Base-by-base conservation (phyloP, 2,329 filamentous ascomycete species). In the Colletotrichum salicis region DNA sequence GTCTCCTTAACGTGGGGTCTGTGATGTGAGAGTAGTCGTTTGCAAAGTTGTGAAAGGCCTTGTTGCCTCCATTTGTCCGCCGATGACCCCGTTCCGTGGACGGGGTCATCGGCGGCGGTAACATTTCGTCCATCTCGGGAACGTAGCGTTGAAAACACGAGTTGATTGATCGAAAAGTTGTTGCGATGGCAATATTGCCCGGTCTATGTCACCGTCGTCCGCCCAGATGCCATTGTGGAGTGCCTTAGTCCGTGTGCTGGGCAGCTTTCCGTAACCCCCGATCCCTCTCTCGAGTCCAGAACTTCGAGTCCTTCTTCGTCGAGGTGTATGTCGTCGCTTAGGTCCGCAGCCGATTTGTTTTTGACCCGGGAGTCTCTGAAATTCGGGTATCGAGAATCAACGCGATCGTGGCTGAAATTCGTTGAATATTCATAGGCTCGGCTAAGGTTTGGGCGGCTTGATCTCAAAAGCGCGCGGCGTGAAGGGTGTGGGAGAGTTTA, bases 1-100 rank as follows among this genome's bases (percentile, higher is more conserved):
- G 89, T 74, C 94, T 88, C 66, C 93, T 89, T 76, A 95, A 88
- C 76, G 94, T 93, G n/a, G 93, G 92, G 78, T 96, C 92, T 74
- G 88, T 79, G 41, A 92, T 88, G 74, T 90, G 88, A 8, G 86
- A 88, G 75, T 82, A 93, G 79, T 92, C 90, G 78, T 92, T 92
- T 83, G 91, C 89, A 80, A 93, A 94, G 80, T 93, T 93, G 83
- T 93, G 90, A 79, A 93, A 93, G 55, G 91, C 91, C 73, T 88
- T 86, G 78, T 92, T 92, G 70, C 90, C 90, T 74, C 91, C 91
- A 64, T 85, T 83, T 1, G 89, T 91, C 67, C 83, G 82, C 31
- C 67, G 66, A 41, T 66, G 19, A 48, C 79, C 78, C 70, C 78
- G 78, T 55, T 75, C n/a, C 45, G 60, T 31, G 58, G 73, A 66